Evolutionary conservation across 2,329 filamentous ascomycete genomes (phyloP), one percentile per base, ranked within the genome.

Genomic region (Alternaria dauci): DNA sequence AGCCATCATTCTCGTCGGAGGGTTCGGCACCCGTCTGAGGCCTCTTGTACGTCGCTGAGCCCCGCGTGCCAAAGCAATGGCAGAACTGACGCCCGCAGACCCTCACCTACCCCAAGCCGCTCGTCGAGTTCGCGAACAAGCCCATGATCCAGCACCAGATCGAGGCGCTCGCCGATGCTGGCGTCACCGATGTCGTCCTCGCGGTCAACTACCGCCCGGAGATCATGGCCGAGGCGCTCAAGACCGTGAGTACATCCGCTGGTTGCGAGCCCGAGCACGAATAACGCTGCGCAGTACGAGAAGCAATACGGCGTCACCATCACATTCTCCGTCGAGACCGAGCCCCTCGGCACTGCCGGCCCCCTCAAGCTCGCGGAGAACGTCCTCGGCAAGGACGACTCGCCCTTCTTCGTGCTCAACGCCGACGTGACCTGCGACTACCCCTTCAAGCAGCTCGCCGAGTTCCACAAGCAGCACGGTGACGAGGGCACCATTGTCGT

Each of bases 141-240:
- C 95, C 94, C 79, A 99, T 99, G 94, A 98, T 99, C 81, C 87
- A 96, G 76, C 94, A 98, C 83, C 94, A 99, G 83, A 92, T 99
- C 74, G 93, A 97, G 84, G 93, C 93, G 69, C 87, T 99, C 71
- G 94, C 95, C 71, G 91, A 89, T 62, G 94, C 93, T 60, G 94
- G 94, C 79, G 95, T 98, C 68, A 98, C 93, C 65, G 94, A 98
- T 83, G 96, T 99, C 76, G 94, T 99, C 57, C 88, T 99, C 59
- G 94, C 95, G 64, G 95, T 99, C 81, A 99, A 99, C 87, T 99
- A 99, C 86, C 89, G 94, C 71, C 94, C 94, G 42, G 95, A 99
- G 86, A 88, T 98, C 71, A 98, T 99, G 95, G 94, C 96, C 76
- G 90, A 91, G 75, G 91, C 93, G 67, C 84, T 99, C 71, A 91